These are phyloP conservation scores for Plasmodium gallinaceum DNA, from an alignment of 169 alveolate genomes.

Conservation along the genomic window DNA sequence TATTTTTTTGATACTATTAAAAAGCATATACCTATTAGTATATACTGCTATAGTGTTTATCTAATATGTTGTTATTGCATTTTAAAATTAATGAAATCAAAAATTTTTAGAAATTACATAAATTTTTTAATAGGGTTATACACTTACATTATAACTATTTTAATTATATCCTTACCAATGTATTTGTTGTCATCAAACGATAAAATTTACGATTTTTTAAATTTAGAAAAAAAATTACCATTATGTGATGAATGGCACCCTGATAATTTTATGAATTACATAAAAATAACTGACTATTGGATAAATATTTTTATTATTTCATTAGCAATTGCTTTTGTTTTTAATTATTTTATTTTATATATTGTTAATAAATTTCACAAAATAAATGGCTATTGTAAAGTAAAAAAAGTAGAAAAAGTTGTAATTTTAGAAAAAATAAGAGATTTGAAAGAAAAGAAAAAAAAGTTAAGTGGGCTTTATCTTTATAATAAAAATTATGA, in stretches of 20 bases:
- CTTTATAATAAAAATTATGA: conserved; percentile 4
- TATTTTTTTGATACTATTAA: conserved; percentile 65
- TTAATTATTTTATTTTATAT: conserved; percentile 52
- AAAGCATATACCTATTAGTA: conserved; percentile 55
- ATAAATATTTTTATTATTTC: conserved; percentile 38
- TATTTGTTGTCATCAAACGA: conserved; percentile 74
- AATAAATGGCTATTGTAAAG: conserved; percentile 36
- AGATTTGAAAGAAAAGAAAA: conserved; percentile 9
- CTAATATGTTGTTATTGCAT: conserved; percentile 55
- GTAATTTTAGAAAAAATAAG: conserved; percentile 41
- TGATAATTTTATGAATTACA: conserved; percentile 30
- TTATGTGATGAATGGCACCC: conserved; percentile 74
- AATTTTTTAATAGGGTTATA: conserved; percentile 48
- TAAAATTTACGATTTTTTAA: conserved; percentile 38
- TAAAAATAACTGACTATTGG: conserved; percentile 51
- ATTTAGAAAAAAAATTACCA: conserved; percentile 28
- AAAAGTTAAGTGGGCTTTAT: background rate
- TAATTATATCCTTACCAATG: conserved; percentile 58
- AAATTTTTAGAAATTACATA: conserved; percentile 36
- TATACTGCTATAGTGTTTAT: conserved; percentile 60
- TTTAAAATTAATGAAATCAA: conserved; percentile 53
- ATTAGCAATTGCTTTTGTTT: conserved; percentile 26
- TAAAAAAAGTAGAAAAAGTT: conserved; percentile 33
- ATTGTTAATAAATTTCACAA: conserved; percentile 39
- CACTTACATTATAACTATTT: conserved; percentile 37